phyloP scores from a whole-genome alignment of 169 alveolate species.

The Plasmodium gonderi region DNA sequence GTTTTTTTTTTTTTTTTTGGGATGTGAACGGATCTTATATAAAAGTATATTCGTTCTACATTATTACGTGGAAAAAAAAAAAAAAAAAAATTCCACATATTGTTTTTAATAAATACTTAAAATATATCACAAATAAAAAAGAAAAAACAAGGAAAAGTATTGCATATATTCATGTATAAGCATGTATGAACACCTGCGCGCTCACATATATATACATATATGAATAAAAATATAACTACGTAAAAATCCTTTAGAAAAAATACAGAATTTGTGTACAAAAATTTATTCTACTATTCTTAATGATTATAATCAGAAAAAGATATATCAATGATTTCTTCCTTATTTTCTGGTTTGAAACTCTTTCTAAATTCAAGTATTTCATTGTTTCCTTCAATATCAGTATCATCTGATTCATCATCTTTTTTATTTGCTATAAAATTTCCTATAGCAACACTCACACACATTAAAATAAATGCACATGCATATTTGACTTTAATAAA shows the following conservation, averaged over 20 bases:
- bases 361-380: background rate
- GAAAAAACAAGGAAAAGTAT: background rate
- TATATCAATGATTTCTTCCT: slow-evolving; percentile 9
- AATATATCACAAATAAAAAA: background rate
- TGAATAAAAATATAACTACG: background rate
- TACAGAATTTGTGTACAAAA: background rate
- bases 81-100: background rate
- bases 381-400: background rate
- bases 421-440: background rate
- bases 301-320: background rate
- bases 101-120: background rate
- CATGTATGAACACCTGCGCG: background rate
- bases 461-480: background rate
- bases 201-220: background rate
- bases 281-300: background rate
- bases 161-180: background rate
- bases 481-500: background rate
- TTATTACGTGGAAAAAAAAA: background rate
- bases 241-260: background rate
- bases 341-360: background rate
- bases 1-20: background rate
- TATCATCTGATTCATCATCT: background rate
- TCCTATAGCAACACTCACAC: background rate
- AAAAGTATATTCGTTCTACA: background rate
- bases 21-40: background rate